A percentile compares a stretch with the other conserved stretches of the same genome.
Conservation (phyloP, 495 filamentous ascomycete genomes). For the Aspergillus coremiiformis region DNA sequence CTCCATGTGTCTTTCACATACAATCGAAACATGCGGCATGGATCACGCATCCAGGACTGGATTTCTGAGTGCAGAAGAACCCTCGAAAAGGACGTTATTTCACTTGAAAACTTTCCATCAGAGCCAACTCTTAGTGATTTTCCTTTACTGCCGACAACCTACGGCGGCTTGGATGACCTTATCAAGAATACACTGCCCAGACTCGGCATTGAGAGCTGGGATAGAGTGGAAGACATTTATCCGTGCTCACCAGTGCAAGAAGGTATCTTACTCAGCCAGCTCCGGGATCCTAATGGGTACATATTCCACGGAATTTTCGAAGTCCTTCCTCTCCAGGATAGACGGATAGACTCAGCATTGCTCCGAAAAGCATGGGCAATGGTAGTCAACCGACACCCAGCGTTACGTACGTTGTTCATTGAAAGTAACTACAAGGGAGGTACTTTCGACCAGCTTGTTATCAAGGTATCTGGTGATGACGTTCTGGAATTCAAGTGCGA, state of each 20-base stretch:
- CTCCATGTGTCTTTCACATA: constrained; percentile 57
- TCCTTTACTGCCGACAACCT: constrained; percentile 46
- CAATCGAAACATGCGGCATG: constrained; percentile 51
- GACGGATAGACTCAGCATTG: constrained; percentile 28
- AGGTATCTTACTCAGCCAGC: constrained; percentile 57
- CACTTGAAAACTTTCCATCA: constrained; percentile 39
- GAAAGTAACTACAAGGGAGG: constrained; percentile 45
- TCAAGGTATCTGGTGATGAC: constrained; percentile 33
- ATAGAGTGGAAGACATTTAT: constrained; percentile 51
- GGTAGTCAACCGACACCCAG: constrained; percentile 47
- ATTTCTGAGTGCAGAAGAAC: constrained; percentile 51
- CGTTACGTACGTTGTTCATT: constrained; percentile 49
- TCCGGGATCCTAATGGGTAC: constrained; percentile 42
- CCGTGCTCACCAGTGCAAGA: constrained; percentile 61
- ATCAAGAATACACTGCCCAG: constrained; percentile 39
- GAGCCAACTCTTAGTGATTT: constrained; percentile 57
- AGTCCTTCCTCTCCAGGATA: constrained; percentile 19
- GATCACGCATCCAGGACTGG: constrained; percentile 51
- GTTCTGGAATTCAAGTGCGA: constrained; percentile 35
- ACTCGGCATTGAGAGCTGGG: constrained; percentile 38
- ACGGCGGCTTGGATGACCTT: constrained; percentile 28
- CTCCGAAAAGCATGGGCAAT: constrained; percentile 46
- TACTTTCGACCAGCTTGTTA: constrained; percentile 48
- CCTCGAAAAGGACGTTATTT: constrained; percentile 47
- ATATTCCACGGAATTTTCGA: constrained; percentile 43